Conservation (phyloP, 257 asterid genomes). For the Capsicum pubescens region DNA sequence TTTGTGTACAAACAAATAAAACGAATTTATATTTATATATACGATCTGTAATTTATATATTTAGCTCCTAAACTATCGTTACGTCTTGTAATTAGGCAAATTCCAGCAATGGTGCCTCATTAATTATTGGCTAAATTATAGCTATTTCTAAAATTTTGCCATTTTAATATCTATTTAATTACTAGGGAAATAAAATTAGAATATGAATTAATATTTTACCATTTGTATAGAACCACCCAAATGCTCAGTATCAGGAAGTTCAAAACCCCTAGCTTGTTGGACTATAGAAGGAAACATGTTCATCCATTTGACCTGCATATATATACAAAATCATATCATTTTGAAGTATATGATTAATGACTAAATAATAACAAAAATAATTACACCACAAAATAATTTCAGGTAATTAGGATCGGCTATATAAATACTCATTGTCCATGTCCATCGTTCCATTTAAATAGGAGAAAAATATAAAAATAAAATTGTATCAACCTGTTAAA, state of each 20-base stretch:
- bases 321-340: neutral
- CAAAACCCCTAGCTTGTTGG: slow-evolving; percentile 53
- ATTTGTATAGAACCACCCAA: slow-evolving; percentile 51
- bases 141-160: neutral
- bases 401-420: neutral
- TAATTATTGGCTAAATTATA: too few species aligned
- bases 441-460: neutral
- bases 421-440: neutral
- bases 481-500: neutral
- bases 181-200: neutral
- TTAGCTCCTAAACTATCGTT: too few species aligned
- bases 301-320: slow-evolving; percentile 67
- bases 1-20: too few species aligned
- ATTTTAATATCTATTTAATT: neutral
- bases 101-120: too few species aligned
- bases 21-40: too few species aligned
- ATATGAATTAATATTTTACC: neutral
- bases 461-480: neutral
- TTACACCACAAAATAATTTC: neutral
- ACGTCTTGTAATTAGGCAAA: too few species aligned
- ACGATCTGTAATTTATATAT: too few species aligned
- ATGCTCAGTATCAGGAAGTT: slow-evolving; percentile 50
- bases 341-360: neutral
- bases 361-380: neutral
- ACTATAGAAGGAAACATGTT: slow-evolving; percentile 67